Evolutionary conservation across 202 grass and related monocot genomes (phyloP).

Genomic region (Panicum hallii): DNA sequence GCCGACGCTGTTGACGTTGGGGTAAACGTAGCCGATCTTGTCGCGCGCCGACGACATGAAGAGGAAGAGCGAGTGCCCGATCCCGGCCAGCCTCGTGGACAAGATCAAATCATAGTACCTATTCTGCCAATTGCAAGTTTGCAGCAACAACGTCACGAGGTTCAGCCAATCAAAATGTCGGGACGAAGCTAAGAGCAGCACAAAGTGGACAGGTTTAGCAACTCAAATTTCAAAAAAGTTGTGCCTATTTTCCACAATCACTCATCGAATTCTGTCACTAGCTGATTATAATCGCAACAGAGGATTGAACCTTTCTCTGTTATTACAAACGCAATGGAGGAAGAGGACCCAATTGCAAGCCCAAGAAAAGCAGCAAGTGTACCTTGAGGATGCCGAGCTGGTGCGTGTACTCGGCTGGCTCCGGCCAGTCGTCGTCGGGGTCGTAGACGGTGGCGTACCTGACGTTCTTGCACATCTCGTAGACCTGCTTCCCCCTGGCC

Average conservation of each 20-base stretch:
- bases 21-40: constrained; percentile 87
- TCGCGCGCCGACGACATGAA: constrained; percentile 88
- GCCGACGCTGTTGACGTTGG: constrained; percentile 77
- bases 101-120: constrained; percentile 88
- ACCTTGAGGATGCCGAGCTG: constrained; percentile 86
- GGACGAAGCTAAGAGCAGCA: background rate
- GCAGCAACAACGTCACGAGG: background rate
- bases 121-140: constrained; percentile 50
- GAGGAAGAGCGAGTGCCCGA: constrained; percentile 85
- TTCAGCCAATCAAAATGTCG: background rate
- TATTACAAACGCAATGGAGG: no score
- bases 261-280: background rate
- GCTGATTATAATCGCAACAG: background rate
- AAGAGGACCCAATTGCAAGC: background rate
- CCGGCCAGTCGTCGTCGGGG: constrained; percentile 73
- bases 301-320: background rate
- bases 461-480: constrained; percentile 97
- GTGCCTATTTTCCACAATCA: background rate
- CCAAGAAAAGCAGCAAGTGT: background rate
- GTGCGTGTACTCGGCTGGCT: constrained; percentile 80
- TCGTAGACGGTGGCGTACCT: constrained; percentile 81
- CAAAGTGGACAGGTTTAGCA: background rate
- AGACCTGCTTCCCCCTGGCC: constrained; percentile 81
- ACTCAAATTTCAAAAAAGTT: background rate
- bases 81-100: constrained; percentile 76